Conservation (phyloP, 768 basidiomycete species). For the Boletus sp. region DNA sequence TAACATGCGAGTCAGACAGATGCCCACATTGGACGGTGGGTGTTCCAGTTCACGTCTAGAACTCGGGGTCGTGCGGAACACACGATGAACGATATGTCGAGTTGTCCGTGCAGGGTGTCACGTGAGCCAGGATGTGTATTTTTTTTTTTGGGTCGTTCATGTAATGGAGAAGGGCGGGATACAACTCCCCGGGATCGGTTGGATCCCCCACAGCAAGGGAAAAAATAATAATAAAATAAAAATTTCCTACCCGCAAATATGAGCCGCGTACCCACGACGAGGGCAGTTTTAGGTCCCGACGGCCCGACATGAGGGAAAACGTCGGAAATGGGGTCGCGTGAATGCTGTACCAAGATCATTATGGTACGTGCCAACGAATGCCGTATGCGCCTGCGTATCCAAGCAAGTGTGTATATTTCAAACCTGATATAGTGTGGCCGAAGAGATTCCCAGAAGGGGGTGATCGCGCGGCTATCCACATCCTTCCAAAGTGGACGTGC, state of each 20-base stretch:
- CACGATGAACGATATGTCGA: background rate
- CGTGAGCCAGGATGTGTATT: background rate
- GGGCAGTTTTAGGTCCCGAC: background rate
- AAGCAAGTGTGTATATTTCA: background rate
- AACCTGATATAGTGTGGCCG: background rate
- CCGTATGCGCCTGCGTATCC: slow-evolving; percentile 4
- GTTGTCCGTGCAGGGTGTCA: background rate
- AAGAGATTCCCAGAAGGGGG: slow-evolving; percentile 4
- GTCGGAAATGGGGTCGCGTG: background rate
- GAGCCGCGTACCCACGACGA: background rate
- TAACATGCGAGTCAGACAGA: no score
- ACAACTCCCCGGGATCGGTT: background rate
- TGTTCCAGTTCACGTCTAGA: background rate
- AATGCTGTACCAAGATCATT: slow-evolving; percentile 6
- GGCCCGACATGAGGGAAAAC: background rate
- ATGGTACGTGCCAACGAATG: slow-evolving; percentile 10
- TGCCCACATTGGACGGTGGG: no score
- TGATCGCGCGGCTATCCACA: slow-evolving; percentile 22
- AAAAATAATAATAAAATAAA: background rate
- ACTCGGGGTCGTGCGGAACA: background rate
- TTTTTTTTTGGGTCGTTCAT: background rate
- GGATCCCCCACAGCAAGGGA: background rate
- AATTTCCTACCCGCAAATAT: background rate
- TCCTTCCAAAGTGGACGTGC: slow-evolving; percentile 18
- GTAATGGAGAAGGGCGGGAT: no score